Conservation (phyloP, 441 rosid genomes). For the Daphne laureola region DNA sequence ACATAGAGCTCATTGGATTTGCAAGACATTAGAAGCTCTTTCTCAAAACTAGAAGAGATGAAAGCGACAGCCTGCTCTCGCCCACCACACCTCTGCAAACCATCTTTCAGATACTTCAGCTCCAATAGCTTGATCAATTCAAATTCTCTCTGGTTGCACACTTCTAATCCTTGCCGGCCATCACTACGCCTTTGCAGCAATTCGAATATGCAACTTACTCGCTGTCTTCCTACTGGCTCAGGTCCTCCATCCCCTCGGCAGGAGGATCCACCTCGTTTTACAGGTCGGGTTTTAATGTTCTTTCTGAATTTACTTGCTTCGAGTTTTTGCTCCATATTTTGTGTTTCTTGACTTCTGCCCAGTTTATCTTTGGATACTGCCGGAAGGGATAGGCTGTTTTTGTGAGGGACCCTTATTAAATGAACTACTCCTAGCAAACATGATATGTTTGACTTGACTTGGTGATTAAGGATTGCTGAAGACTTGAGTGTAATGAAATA, state of each 20-base stretch:
- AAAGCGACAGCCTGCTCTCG: conserved; percentile 1
- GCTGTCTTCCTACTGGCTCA: conserved; percentile 27
- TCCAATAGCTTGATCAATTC: not conserved
- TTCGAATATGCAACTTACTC: conserved; percentile 13
- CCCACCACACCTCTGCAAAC: not conserved
- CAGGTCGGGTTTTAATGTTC: conserved; percentile 24
- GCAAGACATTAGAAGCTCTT: too few species aligned
- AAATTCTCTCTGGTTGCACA: conserved; percentile 3
- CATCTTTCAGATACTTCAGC: not conserved
- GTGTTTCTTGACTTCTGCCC: not conserved
- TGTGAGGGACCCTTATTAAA: too few species aligned
- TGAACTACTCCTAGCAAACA: too few species aligned
- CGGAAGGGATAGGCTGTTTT: not conserved
- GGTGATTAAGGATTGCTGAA: too few species aligned
- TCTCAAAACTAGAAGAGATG: not conserved
- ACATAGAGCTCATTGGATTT: too few species aligned
- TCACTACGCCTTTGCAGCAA: conserved; percentile 1
- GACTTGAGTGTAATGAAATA: too few species aligned
- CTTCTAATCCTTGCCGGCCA: conserved; percentile 10
- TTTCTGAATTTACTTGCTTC: not conserved
- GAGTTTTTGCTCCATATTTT: not conserved
- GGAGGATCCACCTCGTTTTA: conserved; percentile 41
- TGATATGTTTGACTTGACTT: too few species aligned
- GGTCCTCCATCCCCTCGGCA: conserved; percentile 38
- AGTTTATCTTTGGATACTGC: not conserved